Evolutionary conservation across 2,329 filamentous ascomycete genomes (phyloP).

Genomic region (Orbilia ellipsospora): DNA sequence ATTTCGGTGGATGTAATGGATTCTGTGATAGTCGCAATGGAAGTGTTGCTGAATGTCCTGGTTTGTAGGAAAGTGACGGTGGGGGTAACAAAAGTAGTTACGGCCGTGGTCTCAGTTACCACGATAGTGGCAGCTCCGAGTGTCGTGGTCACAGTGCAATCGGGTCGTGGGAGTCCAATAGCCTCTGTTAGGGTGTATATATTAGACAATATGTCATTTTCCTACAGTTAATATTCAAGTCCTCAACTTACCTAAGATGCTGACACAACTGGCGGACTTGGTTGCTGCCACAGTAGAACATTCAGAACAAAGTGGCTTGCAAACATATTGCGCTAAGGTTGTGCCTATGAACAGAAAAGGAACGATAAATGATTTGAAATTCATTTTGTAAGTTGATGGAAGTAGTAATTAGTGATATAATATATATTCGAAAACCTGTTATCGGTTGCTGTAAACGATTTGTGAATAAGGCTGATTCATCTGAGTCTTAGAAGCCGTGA

Average conservation of each 20-base stretch:
- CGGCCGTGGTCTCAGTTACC: slow-evolving; percentile 35
- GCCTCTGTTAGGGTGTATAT: slow-evolving; percentile 5
- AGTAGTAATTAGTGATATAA: not conserved
- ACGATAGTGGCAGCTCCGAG: slow-evolving; percentile 20
- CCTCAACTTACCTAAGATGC: slow-evolving; percentile 25
- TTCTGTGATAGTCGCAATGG: slow-evolving; percentile 28
- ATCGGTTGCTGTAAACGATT: too few relatives aligned
- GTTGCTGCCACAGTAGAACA: slow-evolving; percentile 21
- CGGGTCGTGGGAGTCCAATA: slow-evolving; percentile 16
- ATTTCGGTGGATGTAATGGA: slow-evolving; percentile 23
- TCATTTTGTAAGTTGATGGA: not conserved
- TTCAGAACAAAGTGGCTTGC: slow-evolving; percentile 6
- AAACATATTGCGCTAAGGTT: slow-evolving; percentile 19
- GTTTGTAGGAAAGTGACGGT: slow-evolving; percentile 39
- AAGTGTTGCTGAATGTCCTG: slow-evolving; percentile 37
- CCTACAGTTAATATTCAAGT: not conserved
- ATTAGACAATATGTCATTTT: not conserved
- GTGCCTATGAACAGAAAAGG: slow-evolving; percentile 1
- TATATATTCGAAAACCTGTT: not conserved
- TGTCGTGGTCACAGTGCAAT: slow-evolving; percentile 27
- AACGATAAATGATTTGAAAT: slow-evolving; percentile 15
- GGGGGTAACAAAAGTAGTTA: slow-evolving; percentile 49
- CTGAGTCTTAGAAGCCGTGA: too few relatives aligned
- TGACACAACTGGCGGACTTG: slow-evolving; percentile 27
- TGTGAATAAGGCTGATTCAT: too few relatives aligned